phyloP scores from a whole-genome alignment of 345 rosid species.

The Gossypium thurberi region DNA sequence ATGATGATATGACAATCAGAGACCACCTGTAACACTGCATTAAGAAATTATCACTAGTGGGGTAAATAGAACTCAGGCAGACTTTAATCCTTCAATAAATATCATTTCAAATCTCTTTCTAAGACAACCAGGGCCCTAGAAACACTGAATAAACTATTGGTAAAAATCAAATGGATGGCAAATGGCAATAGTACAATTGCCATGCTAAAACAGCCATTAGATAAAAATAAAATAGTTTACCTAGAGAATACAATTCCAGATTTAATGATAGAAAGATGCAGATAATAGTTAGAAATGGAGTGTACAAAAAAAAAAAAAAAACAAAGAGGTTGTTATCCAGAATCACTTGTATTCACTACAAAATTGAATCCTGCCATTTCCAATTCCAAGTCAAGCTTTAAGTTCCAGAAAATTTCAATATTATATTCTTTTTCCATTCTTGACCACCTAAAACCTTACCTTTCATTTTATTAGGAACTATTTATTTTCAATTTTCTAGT shows the following conservation, averaged over 20 bases:
- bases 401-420: not conserved
- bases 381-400: not conserved
- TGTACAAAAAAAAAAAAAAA: not conserved
- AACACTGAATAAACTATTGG: not conserved
- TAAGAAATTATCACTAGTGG: not conserved
- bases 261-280: not conserved
- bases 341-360: not conserved
- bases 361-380: not conserved
- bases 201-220: not conserved
- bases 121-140: not conserved
- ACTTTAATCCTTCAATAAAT: conserved; percentile 6
- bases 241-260: not conserved
- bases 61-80: not conserved
- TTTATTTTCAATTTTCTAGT: not conserved
- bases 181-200: not conserved
- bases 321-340: not conserved
- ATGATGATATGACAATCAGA: conserved; percentile 7
- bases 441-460: not conserved
- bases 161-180: not conserved
- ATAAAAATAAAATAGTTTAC: not conserved
- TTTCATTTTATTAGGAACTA: not conserved
- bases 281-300: not conserved
- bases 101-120: not conserved
- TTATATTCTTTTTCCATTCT: not conserved
- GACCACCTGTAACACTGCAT: not conserved